Base-by-base conservation (phyloP, 2,329 filamentous ascomycete genomes). In the Penicillium glabrum region DNA sequence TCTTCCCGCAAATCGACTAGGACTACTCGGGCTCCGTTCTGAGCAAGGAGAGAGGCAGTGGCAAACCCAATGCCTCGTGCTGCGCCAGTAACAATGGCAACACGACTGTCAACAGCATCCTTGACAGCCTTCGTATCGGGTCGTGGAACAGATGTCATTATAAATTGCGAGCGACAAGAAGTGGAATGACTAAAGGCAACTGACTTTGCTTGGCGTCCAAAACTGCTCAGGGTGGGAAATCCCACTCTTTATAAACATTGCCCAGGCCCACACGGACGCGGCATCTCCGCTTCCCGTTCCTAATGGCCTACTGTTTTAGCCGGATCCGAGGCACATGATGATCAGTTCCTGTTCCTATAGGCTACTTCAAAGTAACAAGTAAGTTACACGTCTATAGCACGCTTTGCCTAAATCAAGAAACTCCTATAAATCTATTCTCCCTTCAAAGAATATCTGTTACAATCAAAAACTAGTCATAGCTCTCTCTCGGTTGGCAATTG, bases 61-160 rank as follows among this genome's bases (percentile, higher is more conserved):
- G 58, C 56, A 37, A 60, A 61, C 2, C 64, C 63, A 26, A 68
- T 67, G 3, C 63, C 66, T 35, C 58, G 44, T 21, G 66, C 65
- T 19, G 62, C 65, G 9, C 64, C 66, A 11, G 65, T 65, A 10
- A 67, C 47, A 11, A 65, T 52, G 21, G 51, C 62, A 8, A 64
- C 53, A 16, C 61, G 49, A 11, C 51, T 53, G 9, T 31, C 29
- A 14, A 54, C 31, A 5, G 51, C 11, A 6, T 27, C 7, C 35
- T 41, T 43, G 23, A 61, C 37, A 6, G 35, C 44, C 14, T 43
- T 50, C 7, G 19, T 19, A 23, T 27, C 52, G 16, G 54, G 50
- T 45, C 56, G 58, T 16, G 44, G 48, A 24, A 29, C 59, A 27
- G 59, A 53, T 39, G 47, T 39, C 61, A 58, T 59, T 23, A n/a